Conservation (phyloP, 257 asterid species). For the Rehmannia glutinosa region DNA sequence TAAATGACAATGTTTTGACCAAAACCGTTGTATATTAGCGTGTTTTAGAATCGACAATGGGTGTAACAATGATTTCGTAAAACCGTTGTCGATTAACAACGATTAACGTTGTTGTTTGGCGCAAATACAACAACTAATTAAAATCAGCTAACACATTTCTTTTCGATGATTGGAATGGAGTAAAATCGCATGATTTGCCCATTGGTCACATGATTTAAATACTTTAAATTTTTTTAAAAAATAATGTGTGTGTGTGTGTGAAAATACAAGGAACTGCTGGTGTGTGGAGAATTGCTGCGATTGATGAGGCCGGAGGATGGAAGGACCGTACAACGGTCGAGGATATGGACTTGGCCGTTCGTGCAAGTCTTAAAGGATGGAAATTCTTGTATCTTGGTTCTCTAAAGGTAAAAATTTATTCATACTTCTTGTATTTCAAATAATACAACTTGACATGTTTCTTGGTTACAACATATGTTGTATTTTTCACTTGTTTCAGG, state of each 20-base stretch:
- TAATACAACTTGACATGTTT: no score
- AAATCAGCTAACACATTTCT: no score
- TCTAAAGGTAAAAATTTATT: conserved; percentile 35
- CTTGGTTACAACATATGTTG: neutral
- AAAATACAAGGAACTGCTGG: conserved; percentile 80
- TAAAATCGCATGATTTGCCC: no score
- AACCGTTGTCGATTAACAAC: no score
- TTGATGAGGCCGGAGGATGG: conserved; percentile 99
- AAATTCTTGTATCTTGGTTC: conserved; percentile 78
- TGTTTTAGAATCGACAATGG: no score
- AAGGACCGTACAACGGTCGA: conserved; percentile 92
- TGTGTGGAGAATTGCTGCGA: conserved; percentile 90
- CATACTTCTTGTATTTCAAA: neutral
- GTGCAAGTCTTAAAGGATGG: conserved; percentile 95
- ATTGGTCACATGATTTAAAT: no score
- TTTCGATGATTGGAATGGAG: no score
- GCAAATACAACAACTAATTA: no score
- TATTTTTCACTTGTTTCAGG: conserved; percentile 37
- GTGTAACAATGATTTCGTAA: no score
- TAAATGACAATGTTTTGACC: no score
- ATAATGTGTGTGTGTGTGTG: neutral
- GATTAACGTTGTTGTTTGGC: no score
- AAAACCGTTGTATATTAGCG: no score
- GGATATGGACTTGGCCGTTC: conserved; percentile 98
- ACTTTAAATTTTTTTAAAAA: neutral